Evolutionary conservation across 1,139 yeast genomes (phyloP).

Genomic region (Casaregolazyma suthepensis): DNA sequence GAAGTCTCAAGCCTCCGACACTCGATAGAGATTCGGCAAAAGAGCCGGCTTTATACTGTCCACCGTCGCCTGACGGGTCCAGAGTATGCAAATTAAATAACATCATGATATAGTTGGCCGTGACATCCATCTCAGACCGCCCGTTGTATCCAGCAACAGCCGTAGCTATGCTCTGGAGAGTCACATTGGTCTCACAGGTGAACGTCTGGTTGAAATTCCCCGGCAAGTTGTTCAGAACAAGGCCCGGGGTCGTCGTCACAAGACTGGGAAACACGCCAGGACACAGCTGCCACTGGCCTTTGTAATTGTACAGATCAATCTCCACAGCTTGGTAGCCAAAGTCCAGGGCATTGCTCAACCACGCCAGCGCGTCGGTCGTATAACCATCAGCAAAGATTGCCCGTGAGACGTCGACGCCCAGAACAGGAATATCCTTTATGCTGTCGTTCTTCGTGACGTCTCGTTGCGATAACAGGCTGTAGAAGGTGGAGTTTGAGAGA

Average conservation of each 20-base stretch:
- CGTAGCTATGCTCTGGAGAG: constrained; percentile 37
- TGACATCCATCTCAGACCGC: constrained; percentile 49
- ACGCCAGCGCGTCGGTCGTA: constrained; percentile 36
- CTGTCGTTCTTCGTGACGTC: constrained; percentile 55
- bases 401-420: constrained; percentile 54
- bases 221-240: constrained; percentile 4
- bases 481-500: constrained; percentile 18
- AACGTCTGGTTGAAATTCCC: constrained; percentile 9
- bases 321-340: constrained; percentile 49
- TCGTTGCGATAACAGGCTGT: constrained; percentile 59
- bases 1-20: constrained; percentile 13
- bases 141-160: constrained; percentile 38
- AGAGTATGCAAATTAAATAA: constrained; percentile 41
- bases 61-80: constrained; percentile 16
- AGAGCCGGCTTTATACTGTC: constrained; percentile 16
- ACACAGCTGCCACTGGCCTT: constrained; percentile 62
- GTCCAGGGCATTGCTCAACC: constrained; percentile 38
- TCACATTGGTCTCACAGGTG: constrained; percentile 42
- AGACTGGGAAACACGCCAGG: constrained; percentile 35
- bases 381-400: constrained; percentile 55
- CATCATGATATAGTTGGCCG: constrained; percentile 50
- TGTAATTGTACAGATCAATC: constrained; percentile 65
- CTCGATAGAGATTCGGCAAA: neutral
- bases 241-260: constrained; percentile 6
- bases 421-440: constrained; percentile 48